These are phyloP conservation scores for Phyllosticta citrichinensis DNA, from an alignment of 2,329 filamentous ascomycete genomes.

Conservation along the genomic window DNA sequence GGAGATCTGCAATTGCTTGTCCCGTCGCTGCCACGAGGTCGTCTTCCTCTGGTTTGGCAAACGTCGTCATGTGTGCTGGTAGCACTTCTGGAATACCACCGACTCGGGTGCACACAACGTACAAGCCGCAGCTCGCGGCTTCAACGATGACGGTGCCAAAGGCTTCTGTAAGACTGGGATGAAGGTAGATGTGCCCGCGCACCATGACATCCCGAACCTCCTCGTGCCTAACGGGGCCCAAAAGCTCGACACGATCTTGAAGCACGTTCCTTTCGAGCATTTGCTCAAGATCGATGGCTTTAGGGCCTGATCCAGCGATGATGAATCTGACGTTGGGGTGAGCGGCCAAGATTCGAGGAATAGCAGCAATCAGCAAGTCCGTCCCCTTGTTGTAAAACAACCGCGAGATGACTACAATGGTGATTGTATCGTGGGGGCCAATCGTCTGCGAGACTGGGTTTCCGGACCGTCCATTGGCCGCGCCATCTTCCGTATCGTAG, in stretches of 20 bases:
- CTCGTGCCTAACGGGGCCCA: slow-evolving; percentile 87
- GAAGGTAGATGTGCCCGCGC: slow-evolving; percentile 88
- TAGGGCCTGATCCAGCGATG: slow-evolving; percentile 89
- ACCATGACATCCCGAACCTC: slow-evolving; percentile 98
- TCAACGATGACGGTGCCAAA: slow-evolving; percentile 98
- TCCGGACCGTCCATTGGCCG: slow-evolving; percentile 26
- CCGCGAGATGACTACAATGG: slow-evolving; percentile 92
- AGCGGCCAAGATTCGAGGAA: slow-evolving; percentile 79
- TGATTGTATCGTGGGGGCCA: slow-evolving; percentile 77
- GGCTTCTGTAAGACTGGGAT: slow-evolving; percentile 89
- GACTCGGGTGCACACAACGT: slow-evolving; percentile 93
- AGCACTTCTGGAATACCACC: slow-evolving; percentile 95
- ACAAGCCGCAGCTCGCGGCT: slow-evolving; percentile 87
- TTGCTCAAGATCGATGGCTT: slow-evolving; percentile 94
- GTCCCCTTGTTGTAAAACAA: slow-evolving; percentile 99
- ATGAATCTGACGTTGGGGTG: slow-evolving; percentile 94
- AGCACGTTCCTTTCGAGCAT: slow-evolving; percentile 94
- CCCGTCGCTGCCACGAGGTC: slow-evolving; percentile 85
- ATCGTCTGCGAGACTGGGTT: slow-evolving; percentile 52
- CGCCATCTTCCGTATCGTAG: slow-evolving; percentile 19
- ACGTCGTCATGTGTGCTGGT: slow-evolving; percentile 93
- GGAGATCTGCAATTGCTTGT: slow-evolving; percentile 75
- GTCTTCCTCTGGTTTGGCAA: slow-evolving; percentile 93
- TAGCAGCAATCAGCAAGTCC: slow-evolving; percentile 90
- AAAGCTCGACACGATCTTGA: slow-evolving; percentile 85